Percentiles rank a stretch among this genome's conserved stretches.
Conservation (phyloP, 2,329 filamentous ascomycete species). For the Cladosporium cucumerinum region DNA sequence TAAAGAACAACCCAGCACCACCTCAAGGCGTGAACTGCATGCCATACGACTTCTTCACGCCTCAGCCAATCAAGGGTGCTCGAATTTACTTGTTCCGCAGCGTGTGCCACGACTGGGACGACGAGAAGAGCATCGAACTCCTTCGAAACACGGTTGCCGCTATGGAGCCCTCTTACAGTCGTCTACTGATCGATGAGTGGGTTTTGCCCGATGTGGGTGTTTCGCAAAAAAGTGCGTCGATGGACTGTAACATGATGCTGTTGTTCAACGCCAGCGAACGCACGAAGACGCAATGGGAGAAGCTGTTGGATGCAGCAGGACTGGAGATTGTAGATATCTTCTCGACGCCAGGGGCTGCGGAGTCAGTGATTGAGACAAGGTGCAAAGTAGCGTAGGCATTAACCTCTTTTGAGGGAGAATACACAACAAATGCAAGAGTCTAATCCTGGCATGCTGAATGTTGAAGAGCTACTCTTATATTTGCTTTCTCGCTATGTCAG, state of each 20-base stretch:
- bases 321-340: conserved; percentile 16
- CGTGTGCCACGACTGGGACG: conserved; percentile 23
- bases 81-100: conserved; percentile 25
- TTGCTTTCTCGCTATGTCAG: background rate
- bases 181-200: conserved; percentile 24
- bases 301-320: conserved; percentile 13
- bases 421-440: background rate
- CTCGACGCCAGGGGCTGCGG: conserved; percentile 2
- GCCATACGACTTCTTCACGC: conserved; percentile 21
- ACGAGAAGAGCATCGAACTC: conserved; percentile 17
- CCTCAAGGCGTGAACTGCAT: conserved; percentile 16
- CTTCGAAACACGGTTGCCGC: conserved; percentile 19
- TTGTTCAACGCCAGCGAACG: conserved; percentile 13
- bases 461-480: background rate
- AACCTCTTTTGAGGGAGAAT: background rate
- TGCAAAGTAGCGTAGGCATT: background rate
- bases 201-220: conserved; percentile 19
- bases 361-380: conserved; percentile 24
- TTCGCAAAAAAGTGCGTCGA: conserved; percentile 16
- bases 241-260: conserved; percentile 20
- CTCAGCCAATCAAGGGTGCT: conserved; percentile 20
- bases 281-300: conserved; percentile 17
- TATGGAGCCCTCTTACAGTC: conserved; percentile 22
- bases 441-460: background rate
- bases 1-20: conserved; percentile 1